Evolutionary conservation across 768 basidiomycete genomes (phyloP), one percentile per base, ranked within the genome.

Genomic region (Lentinus brumalis): DNA sequence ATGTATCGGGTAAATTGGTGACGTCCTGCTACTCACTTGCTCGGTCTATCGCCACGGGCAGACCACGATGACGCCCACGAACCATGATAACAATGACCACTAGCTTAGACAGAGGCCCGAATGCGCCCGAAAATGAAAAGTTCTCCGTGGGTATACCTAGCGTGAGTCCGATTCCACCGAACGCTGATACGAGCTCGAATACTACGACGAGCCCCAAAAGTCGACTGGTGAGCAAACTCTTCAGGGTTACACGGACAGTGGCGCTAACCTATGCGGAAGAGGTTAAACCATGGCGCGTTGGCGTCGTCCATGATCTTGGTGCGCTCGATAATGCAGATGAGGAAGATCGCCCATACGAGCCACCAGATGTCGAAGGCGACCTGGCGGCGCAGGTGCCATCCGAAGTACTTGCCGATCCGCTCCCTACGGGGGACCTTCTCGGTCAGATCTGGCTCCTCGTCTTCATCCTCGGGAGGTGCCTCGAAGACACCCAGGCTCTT

Each of bases 311-410:
- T 76, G 46, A 89, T 71, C 45, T 81, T 79, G 9, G 77, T 81
- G 4, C 83, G 78, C 74, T 92, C 91, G 41, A 91, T 82, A 56
- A 92, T 86, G 49, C 87, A 84, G 45, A 92, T 77, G 14, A 88
- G 66, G 74, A 90, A 89, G 2, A 94, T 79, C 1, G 82, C 89
- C 73, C 85, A 84, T 0, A 84, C 86, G 8, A 93, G 79, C 89
- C 89, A 91, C 91, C 91, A 92, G 53, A 91, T 86, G 70, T 92
- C 89, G 79, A 80, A 83, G 61, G 75, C 76, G 58, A 92, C 76
- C 69, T 94, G 91, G 42, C 83, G 76, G 3, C 86, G 79, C 16
- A 87, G 65, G 76, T 89, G 88, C 83, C 84, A 86, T 2, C 79
- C 74, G 44, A 78, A 60, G 61, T 78, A 76, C 46, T 66, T 71